A percentile compares a stretch with the other conserved stretches of the same genome.
These are phyloP conservation scores for Cynara cardunculus DNA, from an alignment of 129 eudicot species.

Conservation along the genomic window DNA sequence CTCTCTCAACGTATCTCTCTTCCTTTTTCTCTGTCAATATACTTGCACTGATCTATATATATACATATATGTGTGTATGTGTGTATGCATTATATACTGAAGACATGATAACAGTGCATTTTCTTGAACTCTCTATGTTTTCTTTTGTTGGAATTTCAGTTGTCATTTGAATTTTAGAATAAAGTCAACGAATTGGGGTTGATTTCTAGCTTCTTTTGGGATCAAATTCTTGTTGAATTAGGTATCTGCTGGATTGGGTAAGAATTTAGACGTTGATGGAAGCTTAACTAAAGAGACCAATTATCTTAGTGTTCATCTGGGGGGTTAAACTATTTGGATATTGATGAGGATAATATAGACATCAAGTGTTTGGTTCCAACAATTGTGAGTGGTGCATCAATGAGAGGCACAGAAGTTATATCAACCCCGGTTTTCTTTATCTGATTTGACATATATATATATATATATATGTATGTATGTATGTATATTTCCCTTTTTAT, in stretches of 20 bases:
- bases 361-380: neutral
- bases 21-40: neutral
- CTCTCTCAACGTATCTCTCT: slow-evolving; percentile 29
- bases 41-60: neutral
- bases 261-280: neutral
- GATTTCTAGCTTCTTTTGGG: neutral
- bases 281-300: neutral
- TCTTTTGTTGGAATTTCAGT: neutral
- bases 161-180: neutral
- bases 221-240: slow-evolving; percentile 13
- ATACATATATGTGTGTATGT: neutral
- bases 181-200: neutral
- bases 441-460: no score
- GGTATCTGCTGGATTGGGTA: slow-evolving; percentile 6
- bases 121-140: neutral
- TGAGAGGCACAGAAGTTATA: neutral
- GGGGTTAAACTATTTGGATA: neutral
- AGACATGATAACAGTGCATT: neutral
- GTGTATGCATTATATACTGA: neutral
- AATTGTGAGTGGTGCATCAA: neutral
- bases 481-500: neutral
- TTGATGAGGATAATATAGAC: neutral
- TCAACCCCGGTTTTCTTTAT: no score
- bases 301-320: neutral
- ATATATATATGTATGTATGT: no score